Percentiles rank a stretch among this genome's conserved stretches.
phyloP scores from a whole-genome alignment of 305 asterid species.

The Solanum aculeatissimum region DNA sequence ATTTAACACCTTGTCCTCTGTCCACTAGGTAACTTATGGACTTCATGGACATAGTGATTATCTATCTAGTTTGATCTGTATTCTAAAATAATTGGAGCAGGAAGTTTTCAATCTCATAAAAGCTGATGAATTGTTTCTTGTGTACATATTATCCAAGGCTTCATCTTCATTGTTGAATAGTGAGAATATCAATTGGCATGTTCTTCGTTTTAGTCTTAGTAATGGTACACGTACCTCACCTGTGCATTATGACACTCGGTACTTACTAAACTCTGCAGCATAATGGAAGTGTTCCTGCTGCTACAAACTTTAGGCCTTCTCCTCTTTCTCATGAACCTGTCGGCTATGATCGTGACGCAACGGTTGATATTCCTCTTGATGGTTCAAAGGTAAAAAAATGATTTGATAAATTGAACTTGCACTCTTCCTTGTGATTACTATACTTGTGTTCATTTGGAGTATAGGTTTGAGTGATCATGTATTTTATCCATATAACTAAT shows the following conservation, averaged over 20 bases:
- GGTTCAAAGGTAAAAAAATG: constrained; percentile 11
- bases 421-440: background rate
- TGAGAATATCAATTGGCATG: background rate
- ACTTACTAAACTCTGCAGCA: constrained; percentile 12
- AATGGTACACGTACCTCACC: background rate
- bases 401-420: background rate
- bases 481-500: background rate
- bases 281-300: constrained; percentile 17
- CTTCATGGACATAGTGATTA: background rate
- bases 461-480: background rate
- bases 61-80: background rate
- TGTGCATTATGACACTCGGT: background rate
- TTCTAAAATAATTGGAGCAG: background rate
- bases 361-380: constrained; percentile 32
- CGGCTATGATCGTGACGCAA: constrained; percentile 19
- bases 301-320: constrained; percentile 14
- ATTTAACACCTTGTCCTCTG: background rate
- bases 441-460: background rate
- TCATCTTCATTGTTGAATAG: background rate
- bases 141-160: background rate
- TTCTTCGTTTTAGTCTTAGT: background rate
- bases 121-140: background rate
- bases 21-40: background rate
- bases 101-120: background rate
- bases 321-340: constrained; percentile 40